Conservation (phyloP, 2,329 filamentous ascomycete genomes). For the Penicillium hesseltinei region DNA sequence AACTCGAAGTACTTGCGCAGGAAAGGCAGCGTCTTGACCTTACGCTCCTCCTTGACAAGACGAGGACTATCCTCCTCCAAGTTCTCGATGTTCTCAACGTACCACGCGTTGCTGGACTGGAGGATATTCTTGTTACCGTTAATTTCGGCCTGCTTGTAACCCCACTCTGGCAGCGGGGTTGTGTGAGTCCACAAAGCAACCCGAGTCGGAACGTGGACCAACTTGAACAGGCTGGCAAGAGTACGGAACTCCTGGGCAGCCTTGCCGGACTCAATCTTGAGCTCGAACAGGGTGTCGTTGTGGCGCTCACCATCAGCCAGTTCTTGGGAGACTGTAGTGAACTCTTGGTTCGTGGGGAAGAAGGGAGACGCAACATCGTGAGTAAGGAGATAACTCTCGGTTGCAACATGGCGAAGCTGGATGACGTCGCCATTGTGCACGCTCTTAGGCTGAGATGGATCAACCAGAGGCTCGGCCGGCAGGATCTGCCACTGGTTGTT, state of each 20-base stretch:
- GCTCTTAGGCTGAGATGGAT: constrained; percentile 58
- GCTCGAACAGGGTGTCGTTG: constrained; percentile 90
- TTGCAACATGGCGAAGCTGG: constrained; percentile 80
- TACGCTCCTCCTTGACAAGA: constrained; percentile 69
- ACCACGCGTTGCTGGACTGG: constrained; percentile 91
- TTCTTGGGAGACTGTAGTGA: constrained; percentile 75
- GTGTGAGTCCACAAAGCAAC: constrained; percentile 99
- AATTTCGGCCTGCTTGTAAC: constrained; percentile 94
- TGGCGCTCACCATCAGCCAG: constrained; percentile 70
- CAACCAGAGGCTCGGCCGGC: constrained; percentile 56
- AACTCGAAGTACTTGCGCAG: constrained; percentile 93
- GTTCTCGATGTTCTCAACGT: constrained; percentile 85
- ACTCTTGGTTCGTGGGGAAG: constrained; percentile 97
- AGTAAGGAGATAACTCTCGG: constrained; percentile 80
- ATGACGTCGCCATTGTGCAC: constrained; percentile 84
- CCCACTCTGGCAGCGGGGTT: constrained; percentile 95
- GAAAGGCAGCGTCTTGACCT: constrained; percentile 84
- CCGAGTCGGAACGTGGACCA: constrained; percentile 90
- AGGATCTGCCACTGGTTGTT: constrained; percentile 98
- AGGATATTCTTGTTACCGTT: constrained; percentile 97
- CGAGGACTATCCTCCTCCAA: constrained; percentile 70
- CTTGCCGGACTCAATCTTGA: constrained; percentile 86
- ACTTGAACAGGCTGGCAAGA: constrained; percentile 89
- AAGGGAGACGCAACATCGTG: constrained; percentile 97
- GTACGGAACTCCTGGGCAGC: constrained; percentile 80